Conservation (phyloP, 2,329 filamentous ascomycete species). For the Penicillium frequentans region DNA sequence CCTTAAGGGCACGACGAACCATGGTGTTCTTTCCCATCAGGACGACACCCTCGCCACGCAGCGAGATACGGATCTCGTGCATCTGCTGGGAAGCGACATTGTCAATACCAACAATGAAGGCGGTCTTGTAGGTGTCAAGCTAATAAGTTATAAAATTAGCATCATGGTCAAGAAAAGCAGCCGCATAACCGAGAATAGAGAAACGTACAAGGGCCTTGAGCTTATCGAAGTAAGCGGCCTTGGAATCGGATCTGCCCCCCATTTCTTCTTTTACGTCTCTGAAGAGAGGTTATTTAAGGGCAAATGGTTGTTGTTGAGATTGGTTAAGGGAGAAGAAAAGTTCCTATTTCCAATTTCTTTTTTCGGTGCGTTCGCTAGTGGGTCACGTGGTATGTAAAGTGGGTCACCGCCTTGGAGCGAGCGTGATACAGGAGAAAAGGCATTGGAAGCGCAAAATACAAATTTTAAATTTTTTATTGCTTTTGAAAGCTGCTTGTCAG, state of each 20-base stretch:
- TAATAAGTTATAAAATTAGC: not conserved
- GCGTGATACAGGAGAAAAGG: not conserved
- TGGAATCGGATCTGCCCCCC: constrained; percentile 95
- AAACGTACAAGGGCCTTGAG: constrained; percentile 71
- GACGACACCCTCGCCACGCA: constrained; percentile 89
- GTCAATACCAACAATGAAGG: constrained; percentile 97
- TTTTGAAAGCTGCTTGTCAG: not conserved
- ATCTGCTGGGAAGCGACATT: constrained; percentile 99
- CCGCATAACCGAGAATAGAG: not conserved
- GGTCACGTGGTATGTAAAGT: constrained; percentile 28
- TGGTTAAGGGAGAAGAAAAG: constrained; percentile 21
- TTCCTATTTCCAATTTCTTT: constrained; percentile 29
- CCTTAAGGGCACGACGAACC: constrained; percentile 97
- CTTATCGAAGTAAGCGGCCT: constrained; percentile 99
- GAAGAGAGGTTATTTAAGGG: constrained; percentile 99
- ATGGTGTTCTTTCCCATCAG: constrained; percentile 99
- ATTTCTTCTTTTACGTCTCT: constrained; percentile 80
- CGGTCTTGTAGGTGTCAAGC: constrained; percentile 92
- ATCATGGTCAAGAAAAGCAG: not conserved
- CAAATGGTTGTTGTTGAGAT: constrained; percentile 42
- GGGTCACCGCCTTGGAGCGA: not conserved
- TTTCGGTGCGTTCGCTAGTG: constrained; percentile 43
- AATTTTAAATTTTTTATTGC: not conserved
- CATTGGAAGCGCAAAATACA: not conserved
- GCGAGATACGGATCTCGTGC: constrained; percentile 96